phyloP scores from a whole-genome alignment of 2,329 filamentous ascomycete genomes.

The Cladosporium colombiae region DNA sequence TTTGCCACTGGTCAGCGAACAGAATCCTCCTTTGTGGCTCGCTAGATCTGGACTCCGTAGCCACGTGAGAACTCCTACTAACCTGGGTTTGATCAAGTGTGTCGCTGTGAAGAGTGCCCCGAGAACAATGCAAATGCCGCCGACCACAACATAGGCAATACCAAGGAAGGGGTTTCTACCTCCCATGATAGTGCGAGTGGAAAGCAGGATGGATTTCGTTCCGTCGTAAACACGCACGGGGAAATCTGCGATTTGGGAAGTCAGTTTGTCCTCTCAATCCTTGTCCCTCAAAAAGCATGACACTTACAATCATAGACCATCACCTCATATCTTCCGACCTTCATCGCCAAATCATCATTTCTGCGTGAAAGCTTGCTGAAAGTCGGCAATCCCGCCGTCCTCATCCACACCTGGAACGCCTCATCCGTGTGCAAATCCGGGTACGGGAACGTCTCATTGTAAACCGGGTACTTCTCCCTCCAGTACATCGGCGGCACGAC shows the following conservation, averaged over 20 bases:
- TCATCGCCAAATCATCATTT: constrained; percentile 72
- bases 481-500: constrained; percentile 88
- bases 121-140: constrained; percentile 86
- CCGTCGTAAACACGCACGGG: constrained; percentile 76
- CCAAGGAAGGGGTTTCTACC: constrained; percentile 94
- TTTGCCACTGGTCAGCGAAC: constrained; percentile 20
- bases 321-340: constrained; percentile 71
- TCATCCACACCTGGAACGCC: constrained; percentile 98
- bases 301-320: constrained; percentile 75
- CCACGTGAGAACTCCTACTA: constrained; percentile 35
- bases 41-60: neutral
- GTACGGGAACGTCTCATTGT: constrained; percentile 68
- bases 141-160: constrained; percentile 93
- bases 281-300: no score
- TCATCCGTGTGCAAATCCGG: constrained; percentile 76
- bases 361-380: constrained; percentile 92
- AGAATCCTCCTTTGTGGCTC: neutral
- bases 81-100: constrained; percentile 89
- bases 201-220: constrained; percentile 86
- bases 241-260: constrained; percentile 63
- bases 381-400: constrained; percentile 86
- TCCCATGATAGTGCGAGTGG: constrained; percentile 88
- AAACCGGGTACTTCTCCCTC: constrained; percentile 66
- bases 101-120: constrained; percentile 86
- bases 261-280: neutral